These are phyloP conservation scores for Cladosporium cucumerinum DNA, from an alignment of 2,329 filamentous ascomycete genomes.

Conservation along the genomic window DNA sequence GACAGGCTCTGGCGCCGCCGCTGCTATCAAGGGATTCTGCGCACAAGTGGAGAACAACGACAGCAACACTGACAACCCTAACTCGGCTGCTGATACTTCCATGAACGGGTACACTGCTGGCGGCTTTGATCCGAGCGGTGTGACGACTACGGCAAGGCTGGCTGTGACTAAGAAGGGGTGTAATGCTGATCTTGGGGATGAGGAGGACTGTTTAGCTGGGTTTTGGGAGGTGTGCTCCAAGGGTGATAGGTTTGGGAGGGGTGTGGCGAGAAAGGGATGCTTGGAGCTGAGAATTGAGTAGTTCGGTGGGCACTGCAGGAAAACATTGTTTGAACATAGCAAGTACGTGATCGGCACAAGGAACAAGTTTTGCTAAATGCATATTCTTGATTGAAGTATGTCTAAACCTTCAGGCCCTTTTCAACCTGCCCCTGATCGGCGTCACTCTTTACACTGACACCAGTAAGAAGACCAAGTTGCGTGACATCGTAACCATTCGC, in stretches of 20 bases:
- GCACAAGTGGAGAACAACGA: constrained; percentile 7
- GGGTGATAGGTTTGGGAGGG: constrained; percentile 7
- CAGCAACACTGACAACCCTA: constrained; percentile 6
- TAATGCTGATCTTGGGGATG: not conserved
- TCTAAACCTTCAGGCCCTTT: not conserved
- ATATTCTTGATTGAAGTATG: not conserved
- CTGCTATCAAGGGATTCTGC: constrained; percentile 12
- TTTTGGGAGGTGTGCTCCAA: constrained; percentile 4
- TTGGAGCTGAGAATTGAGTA: constrained; percentile 12
- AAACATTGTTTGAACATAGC: no score
- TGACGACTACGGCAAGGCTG: constrained; percentile 3
- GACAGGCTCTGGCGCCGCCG: constrained; percentile 9
- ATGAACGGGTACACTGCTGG: constrained; percentile 10
- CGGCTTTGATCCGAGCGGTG: constrained; percentile 7
- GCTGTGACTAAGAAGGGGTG: not conserved
- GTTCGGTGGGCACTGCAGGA: not conserved
- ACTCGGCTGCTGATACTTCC: not conserved
- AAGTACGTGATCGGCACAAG: not conserved
- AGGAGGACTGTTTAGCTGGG: constrained; percentile 5
- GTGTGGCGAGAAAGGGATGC: not conserved
- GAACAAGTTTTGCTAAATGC: not conserved
- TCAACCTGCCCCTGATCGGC: not conserved
- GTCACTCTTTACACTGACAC: not conserved
- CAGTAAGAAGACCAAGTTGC: constrained; percentile 26
- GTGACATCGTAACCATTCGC: constrained; percentile 69